Conservation (phyloP, 495 filamentous ascomycete genomes). For the Neurospora intermedia region DNA sequence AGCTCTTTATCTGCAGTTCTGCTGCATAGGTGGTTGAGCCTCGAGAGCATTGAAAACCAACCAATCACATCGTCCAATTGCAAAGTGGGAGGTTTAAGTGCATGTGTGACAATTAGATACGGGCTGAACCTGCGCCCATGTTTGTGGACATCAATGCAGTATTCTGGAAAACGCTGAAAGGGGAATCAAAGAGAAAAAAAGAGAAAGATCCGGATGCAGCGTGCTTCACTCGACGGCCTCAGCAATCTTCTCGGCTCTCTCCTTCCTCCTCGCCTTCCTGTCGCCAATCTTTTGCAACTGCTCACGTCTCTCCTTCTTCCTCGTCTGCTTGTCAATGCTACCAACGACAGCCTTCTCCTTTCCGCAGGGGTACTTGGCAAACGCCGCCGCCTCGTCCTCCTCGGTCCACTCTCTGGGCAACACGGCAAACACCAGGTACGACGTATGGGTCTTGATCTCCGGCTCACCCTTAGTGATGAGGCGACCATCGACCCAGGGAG, state of each 20-base stretch:
- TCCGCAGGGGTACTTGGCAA: slow-evolving; percentile 48
- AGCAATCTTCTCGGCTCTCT: slow-evolving; percentile 16
- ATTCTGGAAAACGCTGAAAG: not conserved
- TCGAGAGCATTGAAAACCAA: not conserved
- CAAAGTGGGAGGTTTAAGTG: not conserved
- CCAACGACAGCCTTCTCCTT: slow-evolving; percentile 34
- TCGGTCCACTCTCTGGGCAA: slow-evolving; percentile 76
- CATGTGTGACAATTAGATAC: not conserved
- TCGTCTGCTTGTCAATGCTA: slow-evolving; percentile 40
- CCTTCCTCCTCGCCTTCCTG: slow-evolving; percentile 20
- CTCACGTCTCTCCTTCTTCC: slow-evolving; percentile 37
- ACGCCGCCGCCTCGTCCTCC: slow-evolving; percentile 65
- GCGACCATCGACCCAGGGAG: slow-evolving; percentile 50
- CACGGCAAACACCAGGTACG: slow-evolving; percentile 87
- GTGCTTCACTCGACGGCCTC: slow-evolving; percentile 1
- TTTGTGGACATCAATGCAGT: not conserved
- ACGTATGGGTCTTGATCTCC: slow-evolving; percentile 90
- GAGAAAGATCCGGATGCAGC: not conserved
- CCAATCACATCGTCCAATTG: not conserved
- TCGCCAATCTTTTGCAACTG: slow-evolving; percentile 19
- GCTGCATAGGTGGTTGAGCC: not conserved
- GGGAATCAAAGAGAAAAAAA: not conserved
- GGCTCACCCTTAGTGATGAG: slow-evolving; percentile 69
- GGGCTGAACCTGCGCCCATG: not conserved
- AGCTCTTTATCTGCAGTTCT: not conserved